These are phyloP conservation scores for Tetrahymena malaccensis DNA, from an alignment of 73 alveolate species.

Conservation along the genomic window DNA sequence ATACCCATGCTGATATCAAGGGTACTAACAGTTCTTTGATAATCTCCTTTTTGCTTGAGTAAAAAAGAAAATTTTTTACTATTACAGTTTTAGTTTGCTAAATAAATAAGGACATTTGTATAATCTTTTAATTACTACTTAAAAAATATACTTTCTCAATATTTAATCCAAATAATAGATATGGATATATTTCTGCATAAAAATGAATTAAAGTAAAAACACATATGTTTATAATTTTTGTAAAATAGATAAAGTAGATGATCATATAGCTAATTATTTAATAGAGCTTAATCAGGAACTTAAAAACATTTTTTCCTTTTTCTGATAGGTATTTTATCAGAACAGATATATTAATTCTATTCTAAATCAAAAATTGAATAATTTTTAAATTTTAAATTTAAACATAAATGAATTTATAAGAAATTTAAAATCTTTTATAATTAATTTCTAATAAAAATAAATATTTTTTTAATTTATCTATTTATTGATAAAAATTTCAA, in stretches of 20 bases:
- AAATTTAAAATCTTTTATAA: too few relatives aligned
- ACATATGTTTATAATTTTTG: too few relatives aligned
- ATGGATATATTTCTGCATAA: too few relatives aligned
- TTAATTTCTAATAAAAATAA: too few relatives aligned
- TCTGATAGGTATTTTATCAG: neutral
- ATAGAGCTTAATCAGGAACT: too few relatives aligned
- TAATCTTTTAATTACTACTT: neutral
- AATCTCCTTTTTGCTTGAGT: neutral
- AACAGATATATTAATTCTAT: too few relatives aligned
- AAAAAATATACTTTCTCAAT: neutral
- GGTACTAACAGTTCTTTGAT: neutral
- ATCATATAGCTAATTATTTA: neutral
- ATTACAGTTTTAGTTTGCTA: neutral
- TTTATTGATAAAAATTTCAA: too few relatives aligned
- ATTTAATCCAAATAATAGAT: neutral
- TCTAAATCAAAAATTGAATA: too few relatives aligned
- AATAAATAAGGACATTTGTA: neutral
- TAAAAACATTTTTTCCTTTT: too few relatives aligned
- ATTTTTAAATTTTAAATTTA: too few relatives aligned
- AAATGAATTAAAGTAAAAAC: neutral
- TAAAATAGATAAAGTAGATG: neutral
- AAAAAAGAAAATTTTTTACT: neutral
- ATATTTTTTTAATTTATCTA: too few relatives aligned
- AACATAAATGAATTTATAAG: neutral
- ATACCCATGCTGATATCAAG: neutral